These are phyloP conservation scores for Rhododendron molle DNA, from an alignment of 148 eudicot genomes.

Conservation along the genomic window DNA sequence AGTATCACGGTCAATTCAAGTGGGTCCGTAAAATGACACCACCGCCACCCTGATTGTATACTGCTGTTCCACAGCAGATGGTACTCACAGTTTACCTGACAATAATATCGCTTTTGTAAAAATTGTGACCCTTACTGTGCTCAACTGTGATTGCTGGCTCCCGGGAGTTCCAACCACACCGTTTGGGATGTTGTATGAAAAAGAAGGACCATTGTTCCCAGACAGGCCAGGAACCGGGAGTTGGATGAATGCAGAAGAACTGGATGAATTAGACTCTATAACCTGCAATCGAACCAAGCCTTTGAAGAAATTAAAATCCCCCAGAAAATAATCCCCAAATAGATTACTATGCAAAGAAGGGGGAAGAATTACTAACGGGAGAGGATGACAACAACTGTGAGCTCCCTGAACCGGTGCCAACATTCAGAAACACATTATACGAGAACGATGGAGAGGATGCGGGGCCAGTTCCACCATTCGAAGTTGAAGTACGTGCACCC, in stretches of 20 bases:
- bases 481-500: neutral
- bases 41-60: neutral
- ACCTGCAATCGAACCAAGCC: constrained; percentile 19
- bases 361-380: constrained; percentile 20
- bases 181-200: constrained; percentile 26
- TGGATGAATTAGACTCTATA: constrained; percentile 15
- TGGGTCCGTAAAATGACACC: constrained; percentile 6
- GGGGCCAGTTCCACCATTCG: neutral
- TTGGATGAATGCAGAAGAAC: constrained; percentile 23
- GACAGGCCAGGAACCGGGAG: constrained; percentile 22
- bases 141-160: constrained; percentile 15
- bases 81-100: neutral
- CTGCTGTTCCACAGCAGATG: neutral
- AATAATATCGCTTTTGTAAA: neutral
- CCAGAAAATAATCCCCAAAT: neutral
- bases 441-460: constrained; percentile 18
- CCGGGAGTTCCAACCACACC: constrained; percentile 7
- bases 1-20: neutral
- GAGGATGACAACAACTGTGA: constrained; percentile 20
- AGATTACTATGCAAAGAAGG: neutral
- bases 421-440: constrained; percentile 24
- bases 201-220: constrained; percentile 18
- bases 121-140: constrained; percentile 14
- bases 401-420: constrained; percentile 19
- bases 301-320: neutral